Conservation (phyloP, 352 stramenopile genomes). For the Pythium sukuiense region DNA sequence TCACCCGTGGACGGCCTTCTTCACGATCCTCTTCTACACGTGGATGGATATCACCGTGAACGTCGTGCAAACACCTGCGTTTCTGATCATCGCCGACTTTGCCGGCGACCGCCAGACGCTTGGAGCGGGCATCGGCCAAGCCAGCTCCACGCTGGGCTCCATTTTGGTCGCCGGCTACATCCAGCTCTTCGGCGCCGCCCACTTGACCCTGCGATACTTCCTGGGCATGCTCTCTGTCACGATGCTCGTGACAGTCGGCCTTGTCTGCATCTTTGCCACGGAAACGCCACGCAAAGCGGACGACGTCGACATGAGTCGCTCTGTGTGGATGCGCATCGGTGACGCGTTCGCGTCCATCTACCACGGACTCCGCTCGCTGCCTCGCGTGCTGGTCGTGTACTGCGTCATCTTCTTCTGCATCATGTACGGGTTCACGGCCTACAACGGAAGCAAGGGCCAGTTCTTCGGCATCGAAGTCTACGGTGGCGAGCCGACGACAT, state of each 20-base stretch:
- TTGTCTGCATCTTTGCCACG: constrained; percentile 57
- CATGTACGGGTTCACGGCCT: constrained; percentile 58
- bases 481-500: constrained; percentile 30
- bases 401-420: constrained; percentile 47
- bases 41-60: constrained; percentile 87
- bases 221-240: constrained; percentile 68
- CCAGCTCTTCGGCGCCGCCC: constrained; percentile 61
- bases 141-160: constrained; percentile 58
- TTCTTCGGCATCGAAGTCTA: constrained; percentile 54
- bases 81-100: constrained; percentile 77
- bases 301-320: constrained; percentile 19
- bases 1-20: constrained; percentile 50
- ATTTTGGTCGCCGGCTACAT: constrained; percentile 76
- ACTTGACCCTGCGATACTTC: constrained; percentile 67
- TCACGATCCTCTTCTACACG: constrained; percentile 77
- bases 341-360: constrained; percentile 40
- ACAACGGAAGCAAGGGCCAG: constrained; percentile 69
- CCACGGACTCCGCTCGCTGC: constrained; percentile 40
- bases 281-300: constrained; percentile 37
- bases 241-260: constrained; percentile 54
- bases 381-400: constrained; percentile 38
- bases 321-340: constrained; percentile 8
- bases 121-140: constrained; percentile 58
- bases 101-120: constrained; percentile 68
- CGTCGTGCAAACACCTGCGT: constrained; percentile 67